Evolutionary conservation across 2,329 filamentous ascomycete species (phyloP).

Genomic region (Sporothrix dimorphospora): DNA sequence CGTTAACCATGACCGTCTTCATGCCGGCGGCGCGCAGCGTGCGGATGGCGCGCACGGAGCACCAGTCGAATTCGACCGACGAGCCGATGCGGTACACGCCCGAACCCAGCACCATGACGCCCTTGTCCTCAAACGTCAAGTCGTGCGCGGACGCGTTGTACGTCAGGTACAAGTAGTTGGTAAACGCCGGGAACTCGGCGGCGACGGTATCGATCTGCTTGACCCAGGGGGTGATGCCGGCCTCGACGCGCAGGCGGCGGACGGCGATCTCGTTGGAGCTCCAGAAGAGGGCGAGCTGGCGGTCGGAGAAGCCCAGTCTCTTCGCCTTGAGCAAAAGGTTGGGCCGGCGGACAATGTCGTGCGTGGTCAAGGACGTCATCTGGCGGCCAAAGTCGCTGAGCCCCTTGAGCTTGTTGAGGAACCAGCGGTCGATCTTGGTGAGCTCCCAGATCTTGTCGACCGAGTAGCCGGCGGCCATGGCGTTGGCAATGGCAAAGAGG

Average conservation of each 20-base stretch:
- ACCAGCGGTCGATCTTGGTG: constrained; percentile 99
- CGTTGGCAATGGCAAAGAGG: constrained; percentile 95
- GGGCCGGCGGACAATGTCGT: constrained; percentile 65
- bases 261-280: constrained; percentile 92
- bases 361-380: constrained; percentile 68
- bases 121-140: constrained; percentile 81
- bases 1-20: constrained; percentile 96
- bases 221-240: constrained; percentile 82
- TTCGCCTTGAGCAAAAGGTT: constrained; percentile 81
- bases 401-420: constrained; percentile 87
- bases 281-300: constrained; percentile 92
- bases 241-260: constrained; percentile 79
- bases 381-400: constrained; percentile 85
- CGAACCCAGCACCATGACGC: constrained; percentile 94
- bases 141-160: constrained; percentile 92
- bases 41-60: constrained; percentile 89
- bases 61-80: constrained; percentile 99
- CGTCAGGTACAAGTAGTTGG: constrained; percentile 95
- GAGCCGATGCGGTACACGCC: constrained; percentile 97
- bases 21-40: constrained; percentile 81
- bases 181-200: constrained; percentile 90
- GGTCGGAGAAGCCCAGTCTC: constrained; percentile 90
- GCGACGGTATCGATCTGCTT: constrained; percentile 99
- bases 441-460: constrained; percentile 98
- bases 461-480: constrained; percentile 90